A percentile compares a stretch with the other conserved stretches of the same genome.
Conservation (phyloP, 495 filamentous ascomycete genomes). For the Cladorrhinum samala region DNA sequence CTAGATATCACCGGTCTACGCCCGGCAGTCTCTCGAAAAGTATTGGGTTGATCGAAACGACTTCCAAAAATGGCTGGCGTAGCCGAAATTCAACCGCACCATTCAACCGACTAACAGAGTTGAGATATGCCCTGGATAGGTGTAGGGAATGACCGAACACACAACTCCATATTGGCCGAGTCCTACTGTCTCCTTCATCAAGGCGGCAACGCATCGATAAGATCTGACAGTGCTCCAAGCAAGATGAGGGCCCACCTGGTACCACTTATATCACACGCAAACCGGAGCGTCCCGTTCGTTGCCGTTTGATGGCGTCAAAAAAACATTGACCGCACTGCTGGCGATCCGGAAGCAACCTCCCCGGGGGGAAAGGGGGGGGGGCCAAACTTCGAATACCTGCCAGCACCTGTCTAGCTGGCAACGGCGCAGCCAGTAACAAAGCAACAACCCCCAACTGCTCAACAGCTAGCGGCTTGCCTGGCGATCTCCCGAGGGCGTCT, state of each 20-base stretch:
- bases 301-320: constrained; percentile 5
- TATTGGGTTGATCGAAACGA: too few relatives aligned
- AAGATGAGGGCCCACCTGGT: background rate
- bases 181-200: too few relatives aligned
- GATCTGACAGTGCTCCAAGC: background rate
- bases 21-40: too few relatives aligned
- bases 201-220: background rate
- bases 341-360: constrained; percentile 1
- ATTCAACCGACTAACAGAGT: too few relatives aligned
- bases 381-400: background rate
- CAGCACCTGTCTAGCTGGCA: too few relatives aligned
- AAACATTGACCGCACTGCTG: background rate
- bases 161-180: too few relatives aligned
- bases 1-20: too few relatives aligned
- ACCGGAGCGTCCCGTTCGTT: constrained; percentile 4
- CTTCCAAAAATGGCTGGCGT: too few relatives aligned
- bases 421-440: background rate
- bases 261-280: background rate
- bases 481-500: constrained; percentile 3
- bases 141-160: too few relatives aligned
- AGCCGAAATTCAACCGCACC: too few relatives aligned
- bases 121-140: too few relatives aligned
- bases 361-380: constrained; percentile 1
- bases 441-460: background rate
- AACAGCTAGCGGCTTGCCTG: background rate